These are phyloP conservation scores for Psilocybe tampanensis DNA, from an alignment of 768 basidiomycete species.

Conservation along the genomic window DNA sequence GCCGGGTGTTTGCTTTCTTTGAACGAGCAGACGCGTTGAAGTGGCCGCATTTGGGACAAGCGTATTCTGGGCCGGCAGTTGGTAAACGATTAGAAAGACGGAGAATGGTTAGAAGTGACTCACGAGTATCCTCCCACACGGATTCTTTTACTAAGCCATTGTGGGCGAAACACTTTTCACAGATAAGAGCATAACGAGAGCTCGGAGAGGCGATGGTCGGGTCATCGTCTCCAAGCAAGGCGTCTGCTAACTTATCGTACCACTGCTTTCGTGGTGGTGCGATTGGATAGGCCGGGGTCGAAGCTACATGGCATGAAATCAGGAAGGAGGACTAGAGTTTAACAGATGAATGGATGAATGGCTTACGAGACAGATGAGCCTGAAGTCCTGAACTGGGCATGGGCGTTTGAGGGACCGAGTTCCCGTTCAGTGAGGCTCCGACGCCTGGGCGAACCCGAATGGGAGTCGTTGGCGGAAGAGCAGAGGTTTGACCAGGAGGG, in stretches of 20 bases:
- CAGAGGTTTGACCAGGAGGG: constrained; percentile 22
- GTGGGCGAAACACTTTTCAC: constrained; percentile 84
- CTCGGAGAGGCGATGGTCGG: constrained; percentile 39
- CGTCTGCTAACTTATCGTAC: constrained; percentile 89
- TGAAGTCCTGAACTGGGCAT: constrained; percentile 23
- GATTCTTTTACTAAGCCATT: constrained; percentile 87
- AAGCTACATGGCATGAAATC: constrained; percentile 18
- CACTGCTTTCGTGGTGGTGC: constrained; percentile 68
- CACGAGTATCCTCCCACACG: constrained; percentile 82
- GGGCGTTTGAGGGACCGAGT: constrained; percentile 25
- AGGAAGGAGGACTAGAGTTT: constrained; percentile 1
- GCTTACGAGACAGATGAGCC: constrained; percentile 29
- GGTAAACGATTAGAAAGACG: neutral
- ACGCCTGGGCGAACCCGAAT: constrained; percentile 27
- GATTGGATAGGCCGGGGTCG: constrained; percentile 35
- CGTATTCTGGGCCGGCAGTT: constrained; percentile 71
- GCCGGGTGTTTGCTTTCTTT: constrained; percentile 27
- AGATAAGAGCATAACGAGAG: constrained; percentile 82
- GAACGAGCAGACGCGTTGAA: constrained; percentile 64
- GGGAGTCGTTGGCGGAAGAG: constrained; percentile 31
- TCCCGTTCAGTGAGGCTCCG: constrained; percentile 21
- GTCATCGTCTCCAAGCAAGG: constrained; percentile 82
- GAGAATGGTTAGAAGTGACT: constrained; percentile 40
- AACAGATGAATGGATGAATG: neutral
- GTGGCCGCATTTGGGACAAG: constrained; percentile 83